phyloP scores from a whole-genome alignment of 768 basidiomycete species.

The Agaricus subrufescens region DNA sequence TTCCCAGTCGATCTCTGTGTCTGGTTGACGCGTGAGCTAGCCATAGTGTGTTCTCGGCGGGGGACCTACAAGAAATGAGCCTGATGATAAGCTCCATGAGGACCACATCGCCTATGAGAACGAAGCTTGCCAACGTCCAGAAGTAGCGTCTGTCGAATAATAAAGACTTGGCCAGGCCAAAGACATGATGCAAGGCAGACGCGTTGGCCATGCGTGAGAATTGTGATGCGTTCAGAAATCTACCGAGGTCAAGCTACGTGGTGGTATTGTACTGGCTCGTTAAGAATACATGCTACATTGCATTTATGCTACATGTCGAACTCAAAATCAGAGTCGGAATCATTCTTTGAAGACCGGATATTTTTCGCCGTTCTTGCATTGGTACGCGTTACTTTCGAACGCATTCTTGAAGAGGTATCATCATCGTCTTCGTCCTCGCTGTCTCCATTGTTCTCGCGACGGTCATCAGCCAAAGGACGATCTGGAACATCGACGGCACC shows the following conservation, averaged over 20 bases:
- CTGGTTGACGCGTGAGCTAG: conserved; percentile 36
- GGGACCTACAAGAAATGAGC: conserved; percentile 73
- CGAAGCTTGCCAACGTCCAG: conserved; percentile 58
- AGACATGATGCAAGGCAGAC: conserved; percentile 14
- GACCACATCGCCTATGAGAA: conserved; percentile 69
- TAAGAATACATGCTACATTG: background rate
- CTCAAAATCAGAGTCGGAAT: conserved; percentile 79
- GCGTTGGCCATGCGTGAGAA: conserved; percentile 12
- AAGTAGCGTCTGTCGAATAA: conserved; percentile 58
- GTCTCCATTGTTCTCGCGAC: conserved; percentile 41
- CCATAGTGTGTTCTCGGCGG: conserved; percentile 13
- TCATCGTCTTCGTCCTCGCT: conserved; percentile 39
- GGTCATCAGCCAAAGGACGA: conserved; percentile 25
- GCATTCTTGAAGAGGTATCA: conserved; percentile 49
- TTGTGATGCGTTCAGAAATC: background rate
- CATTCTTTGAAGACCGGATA: conserved; percentile 41
- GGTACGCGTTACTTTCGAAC: conserved; percentile 53
- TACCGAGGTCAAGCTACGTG: background rate
- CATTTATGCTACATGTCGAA: conserved; percentile 51
- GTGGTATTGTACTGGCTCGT: background rate
- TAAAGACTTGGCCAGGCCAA: conserved; percentile 26
- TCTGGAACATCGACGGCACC: conserved; percentile 61
- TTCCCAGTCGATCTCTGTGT: conserved; percentile 98
- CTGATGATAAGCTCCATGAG: conserved; percentile 79
- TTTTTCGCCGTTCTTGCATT: conserved; percentile 52